phyloP scores from a whole-genome alignment of 371 early-diverging fungal species.

The Mucor velutinosus region DNA sequence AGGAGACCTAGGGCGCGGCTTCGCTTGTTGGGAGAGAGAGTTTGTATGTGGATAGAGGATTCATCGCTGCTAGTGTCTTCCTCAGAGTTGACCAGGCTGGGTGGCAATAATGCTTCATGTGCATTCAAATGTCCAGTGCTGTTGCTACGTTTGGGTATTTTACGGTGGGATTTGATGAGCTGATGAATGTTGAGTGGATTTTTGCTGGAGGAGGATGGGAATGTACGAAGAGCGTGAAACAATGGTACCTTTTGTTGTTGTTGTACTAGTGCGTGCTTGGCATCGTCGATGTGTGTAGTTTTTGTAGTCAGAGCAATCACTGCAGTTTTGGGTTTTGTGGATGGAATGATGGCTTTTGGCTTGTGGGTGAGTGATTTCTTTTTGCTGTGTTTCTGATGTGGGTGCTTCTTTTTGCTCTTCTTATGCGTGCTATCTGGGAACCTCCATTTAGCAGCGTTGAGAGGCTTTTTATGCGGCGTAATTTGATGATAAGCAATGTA shows the following conservation, averaged over 20 bases:
- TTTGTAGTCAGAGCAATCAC: neutral
- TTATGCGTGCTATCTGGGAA: neutral
- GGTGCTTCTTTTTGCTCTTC: neutral
- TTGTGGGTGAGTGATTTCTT: conserved; percentile 3
- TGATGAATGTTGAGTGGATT: neutral
- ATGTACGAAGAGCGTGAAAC: conserved; percentile 1
- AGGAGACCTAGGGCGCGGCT: conserved; percentile 6
- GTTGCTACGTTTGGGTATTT: neutral
- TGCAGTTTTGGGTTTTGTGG: neutral
- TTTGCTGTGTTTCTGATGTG: neutral
- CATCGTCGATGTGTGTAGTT: neutral
- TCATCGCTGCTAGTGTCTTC: neutral
- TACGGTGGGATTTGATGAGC: conserved; percentile 9
- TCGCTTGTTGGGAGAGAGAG: neutral
- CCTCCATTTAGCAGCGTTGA: neutral
- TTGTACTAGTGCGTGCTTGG: neutral
- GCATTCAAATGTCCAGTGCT: neutral
- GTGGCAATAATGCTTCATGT: neutral
- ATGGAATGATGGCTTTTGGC: neutral
- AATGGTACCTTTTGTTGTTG: conserved; percentile 1
- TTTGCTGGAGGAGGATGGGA: conserved; percentile 1
- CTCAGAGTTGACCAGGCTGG: neutral
- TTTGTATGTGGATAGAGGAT: neutral
- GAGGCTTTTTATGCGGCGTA: neutral
- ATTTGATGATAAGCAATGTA: conserved; percentile 18